Evolutionary conservation across 805 yeast species (phyloP), one percentile per base, ranked within the genome.

Genomic region (Suhomyces xylopsoci): DNA sequence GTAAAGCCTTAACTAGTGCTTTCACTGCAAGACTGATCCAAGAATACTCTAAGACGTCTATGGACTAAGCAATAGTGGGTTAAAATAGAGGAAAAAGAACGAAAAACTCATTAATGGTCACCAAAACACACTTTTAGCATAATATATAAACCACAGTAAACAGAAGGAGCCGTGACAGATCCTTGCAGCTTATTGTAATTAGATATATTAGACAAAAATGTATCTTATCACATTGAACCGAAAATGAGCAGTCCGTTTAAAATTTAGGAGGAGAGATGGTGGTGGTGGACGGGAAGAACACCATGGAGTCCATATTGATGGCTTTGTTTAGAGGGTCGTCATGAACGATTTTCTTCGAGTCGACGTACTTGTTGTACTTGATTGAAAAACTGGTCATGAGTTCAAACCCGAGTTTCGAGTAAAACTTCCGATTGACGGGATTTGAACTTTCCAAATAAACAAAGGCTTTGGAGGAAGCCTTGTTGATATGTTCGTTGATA

Each of bases 381-480:
- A 71, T 63, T 20, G 63, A 61, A 54, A 66, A 73, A 43, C 70
- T 69, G 36, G 65, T 65, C 59, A 64, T 63, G 53, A 69, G 58
- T 36, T 60, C 54, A 58, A 81, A 83, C 17, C 85, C 86, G 58
- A 81, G 68, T 62, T 81, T 80, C 54, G 73, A 73, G 63, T 83
- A 83, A 52, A 83, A 80, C 51, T 67, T 70, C 34, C 82, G 69
- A 62, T 82, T 83, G 51, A 75, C 71, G 9, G 79, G 79, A 65
- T 80, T 81, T 24, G 87, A 81, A 47, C 82, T 75, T 64, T 83
- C 88, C 55, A 83, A 73, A 63, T 83, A 83, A 52, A 67, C 63
- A 65, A 68, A 71, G 15, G 63, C 51, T 25, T 54, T 57, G 15
- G 61, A 60, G 7, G 47, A 51, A 6, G 54, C 54, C 47, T 63